These are phyloP conservation scores for Fagus crenata DNA, from an alignment of 306 rosid genomes.

Conservation along the genomic window DNA sequence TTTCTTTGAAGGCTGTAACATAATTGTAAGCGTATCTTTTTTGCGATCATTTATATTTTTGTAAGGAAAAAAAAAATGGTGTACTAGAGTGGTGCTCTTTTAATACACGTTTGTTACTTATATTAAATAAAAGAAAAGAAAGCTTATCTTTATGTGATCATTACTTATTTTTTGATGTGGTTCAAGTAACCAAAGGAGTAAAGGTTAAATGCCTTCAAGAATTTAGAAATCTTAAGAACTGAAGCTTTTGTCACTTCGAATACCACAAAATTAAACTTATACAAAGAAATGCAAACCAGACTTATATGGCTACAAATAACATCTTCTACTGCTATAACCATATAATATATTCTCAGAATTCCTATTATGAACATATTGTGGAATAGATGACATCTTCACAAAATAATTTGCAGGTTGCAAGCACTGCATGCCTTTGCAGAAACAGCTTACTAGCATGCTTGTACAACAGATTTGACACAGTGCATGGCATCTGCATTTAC, in stretches of 20 bases:
- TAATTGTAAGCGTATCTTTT: not conserved
- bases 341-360: not conserved
- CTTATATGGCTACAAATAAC: not conserved
- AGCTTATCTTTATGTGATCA: not conserved
- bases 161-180: not conserved
- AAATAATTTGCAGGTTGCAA: not conserved
- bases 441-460: not conserved
- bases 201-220: not conserved
- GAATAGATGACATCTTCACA: not conserved
- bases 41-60: not conserved
- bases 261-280: not conserved
- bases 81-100: too few relatives aligned
- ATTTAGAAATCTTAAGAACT: not conserved
- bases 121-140: too few relatives aligned
- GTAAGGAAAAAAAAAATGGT: too few relatives aligned
- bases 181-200: too few relatives aligned
- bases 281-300: not conserved
- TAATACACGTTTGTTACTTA: too few relatives aligned
- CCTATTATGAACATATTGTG: not conserved
- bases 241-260: not conserved
- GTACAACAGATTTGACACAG: not conserved
- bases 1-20: not conserved
- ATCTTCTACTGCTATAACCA: not conserved
- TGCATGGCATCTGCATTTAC: not conserved
- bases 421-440: constrained; percentile 1